These are phyloP conservation scores for Amanita rimosa DNA, from an alignment of 768 basidiomycete genomes.

Conservation along the genomic window DNA sequence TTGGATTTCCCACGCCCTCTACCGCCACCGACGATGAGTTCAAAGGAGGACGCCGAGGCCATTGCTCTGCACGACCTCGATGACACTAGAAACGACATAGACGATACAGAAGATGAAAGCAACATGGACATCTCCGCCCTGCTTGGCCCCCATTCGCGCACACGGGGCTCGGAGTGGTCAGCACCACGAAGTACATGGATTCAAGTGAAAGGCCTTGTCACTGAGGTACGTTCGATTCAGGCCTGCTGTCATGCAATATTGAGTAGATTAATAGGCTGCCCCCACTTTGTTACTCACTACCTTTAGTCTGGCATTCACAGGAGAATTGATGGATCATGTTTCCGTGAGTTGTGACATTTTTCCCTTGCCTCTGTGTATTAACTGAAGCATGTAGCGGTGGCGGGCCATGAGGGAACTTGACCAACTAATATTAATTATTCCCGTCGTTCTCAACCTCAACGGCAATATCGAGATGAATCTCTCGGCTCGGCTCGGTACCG, in stretches of 20 bases:
- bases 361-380: background rate
- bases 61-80: constrained; percentile 22
- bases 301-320: constrained; percentile 79
- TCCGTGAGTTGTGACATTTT: constrained; percentile 41
- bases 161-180: background rate
- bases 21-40: background rate
- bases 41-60: background rate
- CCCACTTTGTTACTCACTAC: constrained; percentile 83
- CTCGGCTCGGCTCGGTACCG: constrained; percentile 88
- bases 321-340: constrained; percentile 79
- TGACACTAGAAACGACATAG: constrained; percentile 71
- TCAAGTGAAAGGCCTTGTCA: constrained; percentile 49
- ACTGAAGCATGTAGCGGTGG: constrained; percentile 50
- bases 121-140: background rate
- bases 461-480: constrained; percentile 99
- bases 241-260: background rate
- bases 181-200: constrained; percentile 26
- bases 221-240: constrained; percentile 43
- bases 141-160: background rate
- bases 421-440: constrained; percentile 94
- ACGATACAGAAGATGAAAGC: constrained; percentile 63
- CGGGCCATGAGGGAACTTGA: constrained; percentile 81
- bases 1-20: constrained; percentile 62
- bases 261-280: constrained; percentile 45
- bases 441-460: constrained; percentile 89